Evolutionary conservation across 2,329 filamentous ascomycete species (phyloP).

Genomic region (Fragosphaeria purpurea): DNA sequence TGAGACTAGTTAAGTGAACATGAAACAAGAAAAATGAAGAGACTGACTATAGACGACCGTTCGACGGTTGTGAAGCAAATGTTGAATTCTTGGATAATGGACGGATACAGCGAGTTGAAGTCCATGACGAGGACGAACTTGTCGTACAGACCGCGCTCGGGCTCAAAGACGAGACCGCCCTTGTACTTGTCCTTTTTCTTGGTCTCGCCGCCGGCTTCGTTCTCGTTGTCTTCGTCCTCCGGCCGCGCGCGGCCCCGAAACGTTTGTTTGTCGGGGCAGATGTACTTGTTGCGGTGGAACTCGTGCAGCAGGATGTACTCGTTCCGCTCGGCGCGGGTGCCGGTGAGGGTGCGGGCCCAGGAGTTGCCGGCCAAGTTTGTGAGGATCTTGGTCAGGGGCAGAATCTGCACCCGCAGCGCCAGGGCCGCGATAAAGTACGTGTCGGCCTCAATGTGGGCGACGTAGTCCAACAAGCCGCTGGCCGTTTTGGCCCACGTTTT

Average conservation of each 20-base stretch:
- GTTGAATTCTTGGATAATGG: conserved; percentile 98
- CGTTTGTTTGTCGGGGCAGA: conserved; percentile 88
- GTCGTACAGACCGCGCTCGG: conserved; percentile 94
- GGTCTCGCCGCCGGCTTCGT: conserved; percentile 38
- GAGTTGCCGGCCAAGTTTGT: conserved; percentile 97
- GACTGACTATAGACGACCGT: conserved; percentile 56
- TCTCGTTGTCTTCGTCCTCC: conserved; percentile 66
- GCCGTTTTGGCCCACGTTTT: conserved; percentile 78
- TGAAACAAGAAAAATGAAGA: not conserved
- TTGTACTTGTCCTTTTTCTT: conserved; percentile 99
- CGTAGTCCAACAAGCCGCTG: conserved; percentile 82
- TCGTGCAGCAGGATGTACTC: conserved; percentile 98
- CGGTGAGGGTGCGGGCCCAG: conserved; percentile 91
- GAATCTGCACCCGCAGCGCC: conserved; percentile 78
- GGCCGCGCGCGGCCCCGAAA: conserved; percentile 56
- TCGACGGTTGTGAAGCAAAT: conserved; percentile 99
- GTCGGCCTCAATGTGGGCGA: conserved; percentile 88
- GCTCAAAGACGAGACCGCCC: conserved; percentile 95
- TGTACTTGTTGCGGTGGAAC: conserved; percentile 94
- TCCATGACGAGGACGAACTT: conserved; percentile 99
- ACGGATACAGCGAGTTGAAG: conserved; percentile 97
- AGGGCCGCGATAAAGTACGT: conserved; percentile 93
- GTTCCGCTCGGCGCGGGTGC: conserved; percentile 93
- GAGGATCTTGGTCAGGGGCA: conserved; percentile 86
- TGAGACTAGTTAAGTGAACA: too few relatives aligned